These are phyloP conservation scores for Funneliformis geosporum DNA, from an alignment of 192 early-diverging fungal genomes.

Conservation along the genomic window DNA sequence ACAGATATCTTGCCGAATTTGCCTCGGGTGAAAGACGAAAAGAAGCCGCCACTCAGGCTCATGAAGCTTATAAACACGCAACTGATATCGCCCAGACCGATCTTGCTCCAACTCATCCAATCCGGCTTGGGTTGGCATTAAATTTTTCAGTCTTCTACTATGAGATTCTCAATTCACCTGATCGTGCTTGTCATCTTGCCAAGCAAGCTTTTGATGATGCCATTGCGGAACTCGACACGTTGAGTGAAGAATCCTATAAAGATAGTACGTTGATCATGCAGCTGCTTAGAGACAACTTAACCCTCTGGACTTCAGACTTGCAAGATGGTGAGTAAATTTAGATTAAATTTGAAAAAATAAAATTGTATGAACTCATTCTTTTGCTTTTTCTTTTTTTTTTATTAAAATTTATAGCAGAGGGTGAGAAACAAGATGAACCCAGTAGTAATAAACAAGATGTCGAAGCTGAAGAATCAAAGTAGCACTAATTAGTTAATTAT, in stretches of 20 bases:
- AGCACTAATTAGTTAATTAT: constrained; percentile 7
- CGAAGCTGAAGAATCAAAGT: constrained; percentile 32
- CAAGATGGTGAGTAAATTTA: constrained; percentile 24
- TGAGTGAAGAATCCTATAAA: constrained; percentile 94
- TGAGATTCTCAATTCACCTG: constrained; percentile 94
- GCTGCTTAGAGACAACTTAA: constrained; percentile 94
- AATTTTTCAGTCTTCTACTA: constrained; percentile 99
- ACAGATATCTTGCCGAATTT: constrained; percentile 97
- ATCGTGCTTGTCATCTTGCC: constrained; percentile 86
- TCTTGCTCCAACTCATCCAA: constrained; percentile 91
- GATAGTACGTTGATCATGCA: constrained; percentile 99
- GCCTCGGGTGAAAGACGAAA: constrained; percentile 77
- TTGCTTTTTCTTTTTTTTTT: background rate
- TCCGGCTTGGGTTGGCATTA: constrained; percentile 94
- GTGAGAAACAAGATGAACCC: constrained; percentile 21
- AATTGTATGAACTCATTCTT: background rate
- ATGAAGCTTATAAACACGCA: constrained; percentile 89
- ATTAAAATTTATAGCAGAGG: constrained; percentile 6
- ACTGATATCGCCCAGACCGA: constrained; percentile 82
- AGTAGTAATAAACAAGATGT: constrained; percentile 13
- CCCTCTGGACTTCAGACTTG: constrained; percentile 89
- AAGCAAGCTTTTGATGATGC: constrained; percentile 97
- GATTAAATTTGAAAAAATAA: background rate
- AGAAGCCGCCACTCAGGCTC: constrained; percentile 75
- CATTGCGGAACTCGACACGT: constrained; percentile 91